Conservation (phyloP, 805 yeast species). For the Metschnikowia similis region DNA sequence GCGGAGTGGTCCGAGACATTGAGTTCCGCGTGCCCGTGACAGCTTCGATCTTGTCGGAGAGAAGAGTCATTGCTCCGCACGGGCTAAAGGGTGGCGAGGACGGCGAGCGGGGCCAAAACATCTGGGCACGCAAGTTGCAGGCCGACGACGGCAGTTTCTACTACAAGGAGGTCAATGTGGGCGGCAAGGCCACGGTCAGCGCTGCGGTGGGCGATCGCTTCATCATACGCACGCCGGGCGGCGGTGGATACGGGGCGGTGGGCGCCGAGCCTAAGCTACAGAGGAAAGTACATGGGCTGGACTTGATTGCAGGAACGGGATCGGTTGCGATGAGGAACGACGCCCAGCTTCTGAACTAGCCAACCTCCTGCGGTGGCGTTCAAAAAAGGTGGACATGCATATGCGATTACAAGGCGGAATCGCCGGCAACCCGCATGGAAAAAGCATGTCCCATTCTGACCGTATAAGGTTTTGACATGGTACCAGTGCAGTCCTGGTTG, state of each 20-base stretch:
- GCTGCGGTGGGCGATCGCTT: conserved; percentile 39
- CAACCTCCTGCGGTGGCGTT: too few relatives aligned
- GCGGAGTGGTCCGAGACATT: conserved; percentile 18
- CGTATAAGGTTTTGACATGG: too few relatives aligned
- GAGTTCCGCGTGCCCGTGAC: conserved; percentile 18
- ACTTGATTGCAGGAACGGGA: conserved; percentile 28
- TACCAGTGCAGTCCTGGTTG: too few relatives aligned
- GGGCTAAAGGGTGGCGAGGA: conserved; percentile 81
- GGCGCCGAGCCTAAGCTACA: conserved; percentile 2
- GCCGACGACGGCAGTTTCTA: conserved; percentile 20
- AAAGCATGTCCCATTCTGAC: too few relatives aligned
- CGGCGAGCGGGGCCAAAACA: conserved; percentile 62
- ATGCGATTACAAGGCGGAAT: too few relatives aligned
- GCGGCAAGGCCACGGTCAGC: conserved; percentile 19
- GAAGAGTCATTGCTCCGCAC: conserved; percentile 80
- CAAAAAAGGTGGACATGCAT: too few relatives aligned
- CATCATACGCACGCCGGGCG: conserved; percentile 40
- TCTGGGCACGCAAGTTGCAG: conserved; percentile 27
- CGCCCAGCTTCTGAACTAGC: conserved; percentile 36
- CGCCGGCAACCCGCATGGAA: too few relatives aligned
- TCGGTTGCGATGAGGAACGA: conserved; percentile 31
- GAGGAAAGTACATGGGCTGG: conserved; percentile 11
- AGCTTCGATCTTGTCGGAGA: conserved; percentile 63
- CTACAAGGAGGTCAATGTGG: conserved; percentile 15
- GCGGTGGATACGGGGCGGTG: conserved; percentile 38